Percentiles rank a stretch among this genome's conserved stretches.
Conservation (phyloP, 768 basidiomycete species). For the Suillus plorans region DNA sequence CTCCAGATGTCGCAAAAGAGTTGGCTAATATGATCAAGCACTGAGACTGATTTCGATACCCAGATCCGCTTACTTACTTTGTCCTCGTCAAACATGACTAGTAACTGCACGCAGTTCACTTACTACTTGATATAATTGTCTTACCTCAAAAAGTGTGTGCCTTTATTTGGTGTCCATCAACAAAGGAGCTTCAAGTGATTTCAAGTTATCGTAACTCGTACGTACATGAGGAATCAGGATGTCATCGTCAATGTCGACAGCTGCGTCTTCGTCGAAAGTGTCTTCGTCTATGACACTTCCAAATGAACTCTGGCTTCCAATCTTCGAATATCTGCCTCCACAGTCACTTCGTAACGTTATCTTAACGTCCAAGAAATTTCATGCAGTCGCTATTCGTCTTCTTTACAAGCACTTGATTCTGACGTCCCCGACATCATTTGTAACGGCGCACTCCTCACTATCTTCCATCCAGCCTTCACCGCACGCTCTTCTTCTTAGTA, state of each 20-base stretch:
- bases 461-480: conserved; percentile 11
- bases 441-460: background rate
- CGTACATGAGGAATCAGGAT: background rate
- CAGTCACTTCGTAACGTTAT: conserved; percentile 32
- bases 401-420: conserved; percentile 29
- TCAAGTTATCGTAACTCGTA: no score
- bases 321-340: conserved; percentile 34
- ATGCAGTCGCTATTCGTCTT: conserved; percentile 23
- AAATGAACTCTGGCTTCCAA: conserved; percentile 38
- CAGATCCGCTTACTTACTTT: background rate
- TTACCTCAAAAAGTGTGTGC: background rate
- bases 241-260: background rate
- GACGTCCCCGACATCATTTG: conserved; percentile 28
- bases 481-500: conserved; percentile 15
- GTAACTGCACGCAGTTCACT: background rate
- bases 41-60: background rate
- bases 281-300: conserved; percentile 23
- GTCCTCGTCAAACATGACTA: background rate
- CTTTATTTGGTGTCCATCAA: background rate
- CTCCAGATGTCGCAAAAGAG: background rate
- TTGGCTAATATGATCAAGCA: background rate
- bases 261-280: background rate
- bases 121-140: background rate
- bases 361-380: conserved; percentile 29
- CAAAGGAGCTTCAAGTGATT: background rate